These are phyloP conservation scores for Arabidopsis arenosa DNA, from an alignment of 345 rosid species.

Conservation along the genomic window DNA sequence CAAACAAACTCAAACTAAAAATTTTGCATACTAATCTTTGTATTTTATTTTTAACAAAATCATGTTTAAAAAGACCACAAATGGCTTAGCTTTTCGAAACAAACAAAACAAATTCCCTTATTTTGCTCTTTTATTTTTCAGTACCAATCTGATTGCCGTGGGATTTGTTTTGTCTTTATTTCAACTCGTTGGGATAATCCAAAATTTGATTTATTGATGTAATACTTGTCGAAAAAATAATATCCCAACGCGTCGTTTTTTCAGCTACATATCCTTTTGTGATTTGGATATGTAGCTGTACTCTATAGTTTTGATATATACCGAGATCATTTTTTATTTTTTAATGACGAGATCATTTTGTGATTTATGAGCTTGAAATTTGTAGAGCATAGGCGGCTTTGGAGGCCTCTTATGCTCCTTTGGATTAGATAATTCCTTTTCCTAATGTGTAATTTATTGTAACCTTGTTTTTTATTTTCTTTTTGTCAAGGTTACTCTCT, in stretches of 20 bases:
- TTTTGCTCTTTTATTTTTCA: constrained; percentile 40
- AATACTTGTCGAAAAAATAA: neutral
- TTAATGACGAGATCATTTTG: constrained; percentile 1
- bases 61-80: constrained; percentile 25
- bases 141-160: constrained; percentile 51
- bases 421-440: too few relatives aligned
- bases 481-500: too few relatives aligned
- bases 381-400: neutral
- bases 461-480: too few relatives aligned
- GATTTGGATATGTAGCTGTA: neutral
- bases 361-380: constrained; percentile 7
- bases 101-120: constrained; percentile 38
- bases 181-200: constrained; percentile 41
- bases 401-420: too few relatives aligned
- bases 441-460: too few relatives aligned
- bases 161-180: constrained; percentile 45
- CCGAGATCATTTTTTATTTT: too few relatives aligned
- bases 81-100: constrained; percentile 38
- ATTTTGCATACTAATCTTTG: too few relatives aligned
- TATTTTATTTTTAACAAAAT: too few relatives aligned
- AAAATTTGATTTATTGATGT: neutral
- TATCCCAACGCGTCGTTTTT: neutral
- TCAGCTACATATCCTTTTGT: too few relatives aligned
- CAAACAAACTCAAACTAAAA: too few relatives aligned
- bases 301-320: too few relatives aligned